A percentile compares a stretch with the other conserved stretches of the same genome.
These are phyloP conservation scores for Rhizomucor pusillus DNA, from an alignment of 371 early-diverging fungal genomes.

Conservation along the genomic window DNA sequence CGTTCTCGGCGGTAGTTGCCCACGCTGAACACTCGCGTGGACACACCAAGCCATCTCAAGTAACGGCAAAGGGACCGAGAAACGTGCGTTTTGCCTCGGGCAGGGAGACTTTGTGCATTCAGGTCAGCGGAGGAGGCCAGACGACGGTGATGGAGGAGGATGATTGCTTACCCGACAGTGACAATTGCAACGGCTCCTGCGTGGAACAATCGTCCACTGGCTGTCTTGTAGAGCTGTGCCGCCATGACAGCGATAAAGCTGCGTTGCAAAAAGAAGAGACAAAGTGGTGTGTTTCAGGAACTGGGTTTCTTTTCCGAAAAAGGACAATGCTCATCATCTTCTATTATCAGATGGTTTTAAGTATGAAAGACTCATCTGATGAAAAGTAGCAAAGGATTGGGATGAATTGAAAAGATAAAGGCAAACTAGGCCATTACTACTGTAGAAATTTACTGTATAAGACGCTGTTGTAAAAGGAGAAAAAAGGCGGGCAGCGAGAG, in stretches of 20 bases:
- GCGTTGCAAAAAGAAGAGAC: too few species aligned
- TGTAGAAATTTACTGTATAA: too few species aligned
- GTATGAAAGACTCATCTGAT: too few species aligned
- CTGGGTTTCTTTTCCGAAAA: too few species aligned
- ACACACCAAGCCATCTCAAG: conserved; percentile 93
- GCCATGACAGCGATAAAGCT: conserved; percentile 8
- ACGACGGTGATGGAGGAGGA: neutral
- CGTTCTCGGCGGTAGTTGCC: conserved; percentile 93
- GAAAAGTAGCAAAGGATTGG: too few species aligned
- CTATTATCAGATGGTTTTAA: too few species aligned
- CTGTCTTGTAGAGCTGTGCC: conserved; percentile 23
- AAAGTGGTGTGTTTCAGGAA: too few species aligned
- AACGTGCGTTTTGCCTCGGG: conserved; percentile 89
- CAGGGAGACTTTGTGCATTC: conserved; percentile 63
- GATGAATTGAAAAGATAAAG: too few species aligned
- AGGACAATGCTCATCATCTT: too few species aligned
- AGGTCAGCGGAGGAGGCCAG: neutral
- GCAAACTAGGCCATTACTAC: too few species aligned
- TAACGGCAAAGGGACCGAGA: conserved; percentile 89
- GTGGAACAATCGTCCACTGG: conserved; percentile 51
- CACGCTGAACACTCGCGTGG: conserved; percentile 95
- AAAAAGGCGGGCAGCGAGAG: too few species aligned
- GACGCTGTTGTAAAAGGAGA: too few species aligned
- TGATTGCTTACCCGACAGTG: conserved; percentile 67
- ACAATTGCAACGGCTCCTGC: conserved; percentile 83